Percentiles rank a stretch among this genome's conserved stretches.
These are phyloP conservation scores for Irpex sp. DNA, from an alignment of 1,284 basidiomycete genomes.

Conservation along the genomic window DNA sequence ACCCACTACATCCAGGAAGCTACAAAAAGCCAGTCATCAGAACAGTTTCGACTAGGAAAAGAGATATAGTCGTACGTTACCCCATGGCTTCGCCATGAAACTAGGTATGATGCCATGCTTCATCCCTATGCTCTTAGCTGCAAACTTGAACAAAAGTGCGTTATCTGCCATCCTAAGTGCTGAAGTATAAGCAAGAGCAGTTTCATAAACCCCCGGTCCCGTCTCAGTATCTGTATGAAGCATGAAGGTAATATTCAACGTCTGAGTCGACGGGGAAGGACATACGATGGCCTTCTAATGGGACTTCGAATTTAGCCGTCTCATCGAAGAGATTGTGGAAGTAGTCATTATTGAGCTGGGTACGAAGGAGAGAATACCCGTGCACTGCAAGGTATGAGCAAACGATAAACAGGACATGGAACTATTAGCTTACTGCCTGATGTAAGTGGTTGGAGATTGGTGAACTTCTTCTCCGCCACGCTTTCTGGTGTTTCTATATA, in stretches of 20 bases:
- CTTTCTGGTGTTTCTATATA: conserved; percentile 71
- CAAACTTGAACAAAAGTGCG: conserved; percentile 87
- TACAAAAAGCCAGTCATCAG: conserved; percentile 25
- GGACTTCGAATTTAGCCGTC: conserved; percentile 68
- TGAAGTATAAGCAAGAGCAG: conserved; percentile 87
- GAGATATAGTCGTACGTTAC: conserved; percentile 52
- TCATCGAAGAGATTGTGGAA: conserved; percentile 87
- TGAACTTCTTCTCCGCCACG: conserved; percentile 75
- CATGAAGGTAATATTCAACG: background rate
- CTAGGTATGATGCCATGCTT: conserved; percentile 85
- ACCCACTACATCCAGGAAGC: conserved; percentile 92
- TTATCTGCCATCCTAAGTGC: conserved; percentile 91
- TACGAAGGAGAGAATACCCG: conserved; percentile 86
- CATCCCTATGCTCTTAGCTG: conserved; percentile 91
- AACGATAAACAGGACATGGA: background rate
- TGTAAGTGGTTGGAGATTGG: conserved; percentile 73
- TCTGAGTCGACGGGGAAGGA: conserved; percentile 12
- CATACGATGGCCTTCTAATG: conserved; percentile 90
- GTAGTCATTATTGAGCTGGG: conserved; percentile 85
- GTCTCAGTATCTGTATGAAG: conserved; percentile 83
- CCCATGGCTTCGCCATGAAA: conserved; percentile 98
- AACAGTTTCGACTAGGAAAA: background rate
- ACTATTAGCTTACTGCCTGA: conserved; percentile 77
- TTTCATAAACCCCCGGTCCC: conserved; percentile 90
- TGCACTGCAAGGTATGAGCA: conserved; percentile 57